A percentile compares a stretch with the other conserved stretches of the same genome.
These are phyloP conservation scores for Yamadazyma atmosphaerica DNA, from an alignment of 1,139 yeast species.

Conservation along the genomic window DNA sequence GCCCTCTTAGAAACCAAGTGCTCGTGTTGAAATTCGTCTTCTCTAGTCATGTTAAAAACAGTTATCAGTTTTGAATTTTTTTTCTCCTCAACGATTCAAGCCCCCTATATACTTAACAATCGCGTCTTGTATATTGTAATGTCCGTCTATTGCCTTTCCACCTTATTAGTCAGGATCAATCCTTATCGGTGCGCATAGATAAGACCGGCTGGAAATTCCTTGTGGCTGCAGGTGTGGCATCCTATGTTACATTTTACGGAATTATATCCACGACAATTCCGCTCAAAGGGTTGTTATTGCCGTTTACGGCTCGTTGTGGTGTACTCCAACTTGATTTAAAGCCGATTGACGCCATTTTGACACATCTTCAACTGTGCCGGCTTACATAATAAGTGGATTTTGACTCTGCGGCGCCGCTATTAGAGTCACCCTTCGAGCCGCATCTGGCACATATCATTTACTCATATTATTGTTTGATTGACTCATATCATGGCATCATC, in stretches of 20 bases:
- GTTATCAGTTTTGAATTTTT: too few species aligned
- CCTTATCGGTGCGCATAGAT: slow-evolving; percentile 1
- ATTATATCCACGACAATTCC: too few species aligned
- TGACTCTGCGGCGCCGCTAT: too few species aligned
- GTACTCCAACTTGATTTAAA: too few species aligned
- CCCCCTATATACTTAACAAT: background rate
- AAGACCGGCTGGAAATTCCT: background rate
- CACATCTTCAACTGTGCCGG: too few species aligned
- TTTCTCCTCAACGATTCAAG: background rate
- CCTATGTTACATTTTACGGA: too few species aligned
- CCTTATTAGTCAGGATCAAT: background rate
- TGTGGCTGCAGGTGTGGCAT: background rate
- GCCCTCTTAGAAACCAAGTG: slow-evolving; percentile 35
- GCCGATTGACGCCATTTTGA: too few species aligned
- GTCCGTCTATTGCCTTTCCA: background rate
- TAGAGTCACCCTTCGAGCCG: too few species aligned
- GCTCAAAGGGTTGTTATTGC: too few species aligned
- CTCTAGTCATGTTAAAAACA: slow-evolving; percentile 12
- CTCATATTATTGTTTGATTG: background rate
- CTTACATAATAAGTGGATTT: too few species aligned
- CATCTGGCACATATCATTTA: too few species aligned
- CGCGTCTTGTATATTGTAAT: background rate
- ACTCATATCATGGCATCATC: slow-evolving; percentile 7
- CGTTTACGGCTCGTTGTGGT: too few species aligned
- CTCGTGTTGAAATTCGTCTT: slow-evolving; percentile 11